A percentile compares a stretch with the other conserved stretches of the same genome.
Evolutionary conservation across 75 land plant genomes (phyloP).

Genomic region (Pinus taeda): DNA sequence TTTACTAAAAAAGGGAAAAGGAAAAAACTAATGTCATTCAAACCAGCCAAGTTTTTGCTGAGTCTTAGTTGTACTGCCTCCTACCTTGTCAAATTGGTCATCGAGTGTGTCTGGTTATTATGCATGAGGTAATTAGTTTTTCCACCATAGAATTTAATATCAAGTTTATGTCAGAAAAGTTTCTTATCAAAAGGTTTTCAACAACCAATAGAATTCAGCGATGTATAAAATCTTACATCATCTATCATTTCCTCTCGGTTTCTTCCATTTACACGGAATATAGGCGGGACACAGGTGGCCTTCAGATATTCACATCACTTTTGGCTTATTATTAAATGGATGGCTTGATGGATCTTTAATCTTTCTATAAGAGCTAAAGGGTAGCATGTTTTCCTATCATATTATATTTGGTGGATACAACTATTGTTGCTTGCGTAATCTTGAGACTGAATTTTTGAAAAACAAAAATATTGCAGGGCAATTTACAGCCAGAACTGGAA

Average conservation of each 20-base stretch:
- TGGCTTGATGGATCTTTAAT: neutral
- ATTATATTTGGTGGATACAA: neutral
- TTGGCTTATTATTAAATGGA: neutral
- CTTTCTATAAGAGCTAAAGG: neutral
- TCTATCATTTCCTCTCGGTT: neutral
- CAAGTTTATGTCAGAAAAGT: too few relatives aligned
- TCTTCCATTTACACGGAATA: neutral
- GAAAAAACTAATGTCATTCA: too few relatives aligned
- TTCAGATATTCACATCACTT: neutral
- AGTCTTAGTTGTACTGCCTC: too few relatives aligned
- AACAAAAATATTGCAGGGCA: neutral
- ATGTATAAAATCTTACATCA: neutral
- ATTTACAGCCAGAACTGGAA: neutral
- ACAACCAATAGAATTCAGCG: neutral
- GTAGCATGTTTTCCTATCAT: neutral
- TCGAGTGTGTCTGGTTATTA: neutral
- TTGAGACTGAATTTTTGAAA: neutral
- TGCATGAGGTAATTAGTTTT: neutral
- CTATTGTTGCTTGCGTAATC: neutral
- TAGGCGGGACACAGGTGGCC: too few relatives aligned
- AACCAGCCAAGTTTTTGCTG: too few relatives aligned
- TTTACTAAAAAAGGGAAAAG: too few relatives aligned
- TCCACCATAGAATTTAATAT: too few relatives aligned
- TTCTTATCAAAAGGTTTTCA: too few relatives aligned
- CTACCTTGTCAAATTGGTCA: neutral